These are phyloP conservation scores for Strobilomyces dryophilus DNA, from an alignment of 768 basidiomycete genomes.

Conservation along the genomic window DNA sequence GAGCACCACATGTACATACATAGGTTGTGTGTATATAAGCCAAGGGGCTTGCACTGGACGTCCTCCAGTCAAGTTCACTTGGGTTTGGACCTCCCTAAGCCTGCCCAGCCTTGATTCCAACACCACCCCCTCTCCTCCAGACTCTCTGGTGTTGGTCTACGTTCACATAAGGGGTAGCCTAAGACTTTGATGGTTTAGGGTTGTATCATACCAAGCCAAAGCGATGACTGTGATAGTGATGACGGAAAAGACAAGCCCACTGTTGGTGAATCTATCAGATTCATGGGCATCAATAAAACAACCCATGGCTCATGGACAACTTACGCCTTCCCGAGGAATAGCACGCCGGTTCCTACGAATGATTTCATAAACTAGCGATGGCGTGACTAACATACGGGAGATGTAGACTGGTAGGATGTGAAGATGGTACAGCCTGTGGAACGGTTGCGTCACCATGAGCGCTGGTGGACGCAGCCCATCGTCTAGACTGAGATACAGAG, in stretches of 20 bases:
- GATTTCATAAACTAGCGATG: conserved; percentile 72
- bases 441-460: conserved; percentile 84
- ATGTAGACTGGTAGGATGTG: neutral
- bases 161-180: too few species aligned
- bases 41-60: too few species aligned
- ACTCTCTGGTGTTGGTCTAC: too few species aligned
- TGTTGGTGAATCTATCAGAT: conserved; percentile 79
- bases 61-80: too few species aligned
- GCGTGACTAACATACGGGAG: neutral
- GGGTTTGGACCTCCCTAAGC: too few species aligned
- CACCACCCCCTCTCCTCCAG: too few species aligned
- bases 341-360: conserved; percentile 92
- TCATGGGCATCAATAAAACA: conserved; percentile 4
- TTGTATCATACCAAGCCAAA: too few species aligned
- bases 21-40: too few species aligned
- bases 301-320: neutral
- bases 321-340: conserved; percentile 94
- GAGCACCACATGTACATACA: too few species aligned
- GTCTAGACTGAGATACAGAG: conserved; percentile 52
- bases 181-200: too few species aligned
- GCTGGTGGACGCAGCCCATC: conserved; percentile 53
- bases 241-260: conserved; percentile 86
- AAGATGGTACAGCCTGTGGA: conserved; percentile 66
- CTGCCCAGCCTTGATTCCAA: too few species aligned
- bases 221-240: conserved; percentile 79